Evolutionary conservation across 2,329 filamentous ascomycete species (phyloP), one percentile per base, ranked within the genome.

Genomic region (Alternaria metachromatica): DNA sequence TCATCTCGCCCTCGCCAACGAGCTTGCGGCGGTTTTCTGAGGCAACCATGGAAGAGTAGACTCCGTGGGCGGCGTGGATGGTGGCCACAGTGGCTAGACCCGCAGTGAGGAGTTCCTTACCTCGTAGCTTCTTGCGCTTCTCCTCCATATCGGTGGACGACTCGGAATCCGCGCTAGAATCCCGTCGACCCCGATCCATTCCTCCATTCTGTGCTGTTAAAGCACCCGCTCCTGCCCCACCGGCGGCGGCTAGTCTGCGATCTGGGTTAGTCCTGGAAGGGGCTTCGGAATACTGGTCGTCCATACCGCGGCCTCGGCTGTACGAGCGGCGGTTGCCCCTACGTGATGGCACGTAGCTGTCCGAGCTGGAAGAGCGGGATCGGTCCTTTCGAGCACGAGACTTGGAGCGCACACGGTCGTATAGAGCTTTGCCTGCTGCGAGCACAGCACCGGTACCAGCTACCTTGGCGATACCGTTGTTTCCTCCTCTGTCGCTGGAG

Each of bases 51-150:
- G 86, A 87, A 66, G 85, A 83, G 78, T 90, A 89, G 58, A 91
- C 83, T 65, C 84, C 86, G 76, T 91, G 88, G 13, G 87, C 89
- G 23, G 89, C 89, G 79, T 91, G 89, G 66, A 91, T 90, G 26
- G 89, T 91, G 41, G 89, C 89, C 63, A 91, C 86, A 61, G 88
- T 89, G 58, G 89, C 89, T 62, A 91, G 81, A 66, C 89, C 88
- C 58, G 88, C 87, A 68, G 88, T 90, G 67, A 91, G 76, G 73
- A 90, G 78, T 83, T 90, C 87, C 80, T 90, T 90, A 78, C 87
- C 86, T 82, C 85, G 85, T 82, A 90, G 84, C 75, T 90, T 89
- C 80, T 89, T 90, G 58, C 85, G 83, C 73, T 83, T 81, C 69
- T 86, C 83, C 75, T 89, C 88, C 81, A 91, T 88, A 74, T 89